Percentiles rank a stretch among this genome's conserved stretches.
Evolutionary conservation across 1,139 yeast species (phyloP).

Genomic region (Blastobotrys raffinosifermentans): DNA sequence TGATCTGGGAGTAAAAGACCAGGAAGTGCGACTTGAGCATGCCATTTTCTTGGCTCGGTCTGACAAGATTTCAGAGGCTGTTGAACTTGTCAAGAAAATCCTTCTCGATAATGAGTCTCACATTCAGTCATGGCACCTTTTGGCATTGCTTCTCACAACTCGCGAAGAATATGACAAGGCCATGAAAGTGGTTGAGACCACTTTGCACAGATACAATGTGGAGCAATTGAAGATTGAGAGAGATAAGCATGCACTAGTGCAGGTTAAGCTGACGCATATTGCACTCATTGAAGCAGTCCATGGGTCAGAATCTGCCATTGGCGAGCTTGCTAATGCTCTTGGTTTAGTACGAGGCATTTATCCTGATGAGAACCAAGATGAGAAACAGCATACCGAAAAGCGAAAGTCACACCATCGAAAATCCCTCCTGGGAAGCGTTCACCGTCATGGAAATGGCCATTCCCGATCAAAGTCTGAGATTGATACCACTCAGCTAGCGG

Average conservation of each 20-base stretch:
- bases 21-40: slow-evolving; percentile 23
- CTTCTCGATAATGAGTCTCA: slow-evolving; percentile 38
- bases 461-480: background rate
- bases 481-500: too few species aligned
- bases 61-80: slow-evolving; percentile 25
- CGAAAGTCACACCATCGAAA: too few species aligned
- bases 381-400: background rate
- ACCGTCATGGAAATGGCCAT: too few species aligned
- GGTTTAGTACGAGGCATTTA: slow-evolving; percentile 54
- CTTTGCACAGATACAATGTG: slow-evolving; percentile 18
- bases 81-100: slow-evolving; percentile 32
- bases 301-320: slow-evolving; percentile 59
- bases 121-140: slow-evolving; percentile 46
- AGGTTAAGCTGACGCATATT: slow-evolving; percentile 69
- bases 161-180: slow-evolving; percentile 46
- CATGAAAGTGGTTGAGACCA: slow-evolving; percentile 36
- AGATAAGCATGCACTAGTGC: slow-evolving; percentile 54
- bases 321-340: slow-evolving; percentile 61
- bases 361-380: slow-evolving; percentile 11
- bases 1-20: slow-evolving; percentile 15
- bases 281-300: slow-evolving; percentile 61
- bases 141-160: slow-evolving; percentile 47
- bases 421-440: too few species aligned
- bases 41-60: slow-evolving; percentile 29
- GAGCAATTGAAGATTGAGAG: slow-evolving; percentile 22